A percentile compares a stretch with the other conserved stretches of the same genome.
These are phyloP conservation scores for Epicoccum nigrum DNA, from an alignment of 2,329 filamentous ascomycete species.

Conservation along the genomic window DNA sequence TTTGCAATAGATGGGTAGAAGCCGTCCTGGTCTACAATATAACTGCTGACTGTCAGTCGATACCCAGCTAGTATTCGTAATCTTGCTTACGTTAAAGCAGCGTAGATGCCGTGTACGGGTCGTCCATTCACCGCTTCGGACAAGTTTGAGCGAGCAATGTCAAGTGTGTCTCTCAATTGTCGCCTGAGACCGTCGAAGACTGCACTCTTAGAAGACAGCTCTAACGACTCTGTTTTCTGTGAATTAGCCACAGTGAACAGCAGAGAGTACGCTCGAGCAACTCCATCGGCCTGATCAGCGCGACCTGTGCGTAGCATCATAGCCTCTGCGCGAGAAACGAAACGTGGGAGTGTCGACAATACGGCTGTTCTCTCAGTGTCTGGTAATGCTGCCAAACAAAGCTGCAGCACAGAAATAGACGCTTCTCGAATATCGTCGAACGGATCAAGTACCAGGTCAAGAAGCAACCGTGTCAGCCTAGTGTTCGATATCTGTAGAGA, in stretches of 20 bases:
- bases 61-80: background rate
- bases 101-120: slow-evolving; percentile 54
- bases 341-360: slow-evolving; percentile 28
- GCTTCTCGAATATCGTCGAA: slow-evolving; percentile 85
- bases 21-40: slow-evolving; percentile 55
- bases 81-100: slow-evolving; percentile 41
- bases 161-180: slow-evolving; percentile 69
- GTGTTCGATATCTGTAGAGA: slow-evolving; percentile 52
- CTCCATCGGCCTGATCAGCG: slow-evolving; percentile 90
- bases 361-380: slow-evolving; percentile 16
- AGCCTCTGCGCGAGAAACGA: slow-evolving; percentile 53
- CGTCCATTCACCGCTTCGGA: slow-evolving; percentile 61
- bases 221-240: background rate
- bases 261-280: slow-evolving; percentile 77
- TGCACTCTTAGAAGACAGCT: slow-evolving; percentile 44
- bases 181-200: slow-evolving; percentile 65
- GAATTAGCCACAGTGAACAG: slow-evolving; percentile 63
- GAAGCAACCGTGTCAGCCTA: slow-evolving; percentile 64
- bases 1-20: slow-evolving; percentile 33
- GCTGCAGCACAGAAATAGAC: slow-evolving; percentile 54
- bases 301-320: slow-evolving; percentile 74
- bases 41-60: slow-evolving; percentile 40
- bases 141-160: slow-evolving; percentile 68
- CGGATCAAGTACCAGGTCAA: slow-evolving; percentile 84
- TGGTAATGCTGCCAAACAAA: slow-evolving; percentile 35